Percentiles rank a stretch among this genome's conserved stretches.
These are phyloP conservation scores for Malus sieversii DNA, from an alignment of 306 rosid species.

Conservation along the genomic window DNA sequence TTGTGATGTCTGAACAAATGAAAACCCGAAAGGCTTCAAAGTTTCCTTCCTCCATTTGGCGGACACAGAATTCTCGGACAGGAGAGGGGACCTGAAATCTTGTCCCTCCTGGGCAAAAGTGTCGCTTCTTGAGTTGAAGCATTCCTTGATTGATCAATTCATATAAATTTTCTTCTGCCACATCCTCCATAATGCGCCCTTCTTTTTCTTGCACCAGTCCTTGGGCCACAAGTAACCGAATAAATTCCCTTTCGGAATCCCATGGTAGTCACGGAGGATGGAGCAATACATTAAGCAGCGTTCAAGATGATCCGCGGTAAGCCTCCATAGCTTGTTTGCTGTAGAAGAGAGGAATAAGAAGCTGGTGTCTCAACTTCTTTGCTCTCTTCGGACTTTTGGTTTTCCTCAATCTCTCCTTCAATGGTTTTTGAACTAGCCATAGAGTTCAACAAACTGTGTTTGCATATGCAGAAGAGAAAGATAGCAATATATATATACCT, in stretches of 20 bases:
- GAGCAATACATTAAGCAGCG: slow-evolving; percentile 11
- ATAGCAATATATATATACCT: background rate
- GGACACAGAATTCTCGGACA: slow-evolving; percentile 2
- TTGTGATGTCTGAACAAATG: slow-evolving; percentile 1
- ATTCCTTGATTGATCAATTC: slow-evolving; percentile 15
- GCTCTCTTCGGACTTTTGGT: background rate
- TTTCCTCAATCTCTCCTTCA: background rate
- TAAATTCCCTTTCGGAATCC: slow-evolving; percentile 16
- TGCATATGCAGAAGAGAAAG: background rate
- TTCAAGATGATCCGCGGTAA: slow-evolving; percentile 3
- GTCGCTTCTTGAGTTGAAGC: slow-evolving; percentile 4
- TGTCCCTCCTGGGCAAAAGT: background rate
- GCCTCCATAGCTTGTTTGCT: background rate
- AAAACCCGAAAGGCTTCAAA: background rate
- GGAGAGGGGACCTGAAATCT: slow-evolving; percentile 1
- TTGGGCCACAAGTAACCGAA: slow-evolving; percentile 19
- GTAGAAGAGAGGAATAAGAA: slow-evolving; percentile 12
- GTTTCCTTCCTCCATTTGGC: slow-evolving; percentile 12
- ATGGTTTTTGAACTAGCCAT: background rate
- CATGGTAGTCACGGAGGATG: slow-evolving; percentile 11
- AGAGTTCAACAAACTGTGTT: background rate
- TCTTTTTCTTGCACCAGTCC: slow-evolving; percentile 13
- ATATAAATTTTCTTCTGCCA: slow-evolving; percentile 10
- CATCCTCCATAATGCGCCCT: slow-evolving; percentile 13
- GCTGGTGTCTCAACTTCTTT: slow-evolving; percentile 4